Evolutionary conservation across 345 rosid species (phyloP), one percentile per base, ranked within the genome.

Genomic region (Turritis glabra): DNA sequence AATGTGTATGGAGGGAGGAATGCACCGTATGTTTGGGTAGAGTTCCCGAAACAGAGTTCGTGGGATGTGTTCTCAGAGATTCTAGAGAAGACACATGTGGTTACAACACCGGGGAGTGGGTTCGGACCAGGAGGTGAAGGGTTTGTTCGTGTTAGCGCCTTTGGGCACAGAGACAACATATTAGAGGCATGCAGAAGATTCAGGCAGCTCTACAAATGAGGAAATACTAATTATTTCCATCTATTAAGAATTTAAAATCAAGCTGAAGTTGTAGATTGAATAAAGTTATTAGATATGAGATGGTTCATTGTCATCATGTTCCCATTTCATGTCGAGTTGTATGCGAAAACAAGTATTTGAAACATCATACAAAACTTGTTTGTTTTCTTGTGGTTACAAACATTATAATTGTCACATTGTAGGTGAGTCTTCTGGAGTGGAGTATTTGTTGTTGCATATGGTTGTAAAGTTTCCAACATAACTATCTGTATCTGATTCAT

Each of bases 51-150:
- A 12, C 84, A 72, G 13, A 91, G 86, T 87, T 93, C 98, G 23
- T 93, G 96, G 98, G 97, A 93, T 62, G 92, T 93, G 62, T 93
- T 93, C 57, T 77, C 84, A 0, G 97, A 90, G 85, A 89, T 93
- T 68, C 86, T 93, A 1, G 93, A 88, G 82, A 90, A 88, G 81
- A 90, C 96, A 22, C 97, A 90, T 15, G 91, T 90, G 44, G 96
- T 93, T 26, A 93, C 93, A 6, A 90, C 97, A 13, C 80, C 80
- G 6, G 97, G 97, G 47, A 89, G 96, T 52, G 98, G 97, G 15
- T 93, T 93, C 53, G 98, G 97, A 78, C 97, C 98, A 8, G 91
- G 85, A 10, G 98, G 97, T 71, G 97, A 93, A 81, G 97, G 97
- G 11, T 93, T 91, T 15, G 58, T 93, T 32, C 79, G 96, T 76